Conservation (phyloP, 345 rosid genomes). For the Dovyalis caffra region DNA sequence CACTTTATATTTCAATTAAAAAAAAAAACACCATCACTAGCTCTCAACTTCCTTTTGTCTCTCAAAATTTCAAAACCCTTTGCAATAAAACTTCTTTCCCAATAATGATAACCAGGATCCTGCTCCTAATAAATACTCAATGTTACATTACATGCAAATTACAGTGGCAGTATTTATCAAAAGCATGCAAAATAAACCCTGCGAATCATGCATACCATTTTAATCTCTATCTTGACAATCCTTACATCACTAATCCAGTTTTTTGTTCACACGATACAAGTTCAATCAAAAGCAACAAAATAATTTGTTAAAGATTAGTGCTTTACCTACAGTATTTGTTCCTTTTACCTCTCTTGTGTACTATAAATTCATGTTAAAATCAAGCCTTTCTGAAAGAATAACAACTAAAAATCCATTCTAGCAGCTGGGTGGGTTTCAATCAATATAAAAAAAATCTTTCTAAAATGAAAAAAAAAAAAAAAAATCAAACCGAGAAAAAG, state of each 20-base stretch:
- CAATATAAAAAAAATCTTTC: not conserved
- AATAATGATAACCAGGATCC: not conserved
- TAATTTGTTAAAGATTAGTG: not conserved
- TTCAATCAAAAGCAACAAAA: constrained; percentile 1
- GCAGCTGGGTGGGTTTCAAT: not conserved
- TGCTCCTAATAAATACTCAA: too few species aligned
- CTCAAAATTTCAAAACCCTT: not conserved
- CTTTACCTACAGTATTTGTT: too few species aligned
- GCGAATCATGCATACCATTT: not conserved
- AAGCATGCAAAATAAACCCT: too few species aligned
- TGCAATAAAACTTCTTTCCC: not conserved
- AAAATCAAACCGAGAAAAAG: not conserved
- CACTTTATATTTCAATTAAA: not conserved
- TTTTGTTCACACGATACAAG: not conserved
- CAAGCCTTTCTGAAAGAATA: too few species aligned
- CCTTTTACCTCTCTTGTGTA: too few species aligned
- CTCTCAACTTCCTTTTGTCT: not conserved
- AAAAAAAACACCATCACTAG: not conserved
- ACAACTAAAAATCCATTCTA: too few species aligned
- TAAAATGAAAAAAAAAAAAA: not conserved
- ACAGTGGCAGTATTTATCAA: too few species aligned
- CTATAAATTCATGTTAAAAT: too few species aligned
- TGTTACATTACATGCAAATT: too few species aligned
- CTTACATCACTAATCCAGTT: not conserved
- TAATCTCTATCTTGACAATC: not conserved